Percentiles rank a stretch among this genome's conserved stretches.
Conservation (phyloP, 257 asterid genomes). For the Solanum commersonii region DNA sequence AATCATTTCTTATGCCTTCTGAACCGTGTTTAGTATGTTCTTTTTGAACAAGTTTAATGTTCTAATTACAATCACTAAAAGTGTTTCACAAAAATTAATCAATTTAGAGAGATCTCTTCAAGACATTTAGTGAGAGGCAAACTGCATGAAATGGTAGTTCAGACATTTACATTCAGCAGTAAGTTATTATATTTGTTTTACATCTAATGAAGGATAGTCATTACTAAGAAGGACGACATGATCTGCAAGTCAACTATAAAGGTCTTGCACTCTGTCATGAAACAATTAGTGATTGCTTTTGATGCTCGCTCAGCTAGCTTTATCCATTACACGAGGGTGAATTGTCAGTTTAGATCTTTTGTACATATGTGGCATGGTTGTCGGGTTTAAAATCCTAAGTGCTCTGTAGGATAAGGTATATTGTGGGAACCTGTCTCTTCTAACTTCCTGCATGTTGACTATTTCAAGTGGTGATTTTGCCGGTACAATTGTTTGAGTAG, state of each 20-base stretch:
- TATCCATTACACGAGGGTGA: background rate
- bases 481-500: background rate
- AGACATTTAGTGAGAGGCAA: background rate
- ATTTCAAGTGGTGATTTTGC: background rate
- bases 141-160: background rate
- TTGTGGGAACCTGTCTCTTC: background rate
- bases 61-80: background rate
- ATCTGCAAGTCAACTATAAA: background rate
- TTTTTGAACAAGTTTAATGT: background rate
- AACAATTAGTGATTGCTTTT: background rate
- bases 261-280: background rate
- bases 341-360: background rate
- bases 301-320: background rate
- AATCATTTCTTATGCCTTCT: background rate
- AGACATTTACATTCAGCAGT: background rate
- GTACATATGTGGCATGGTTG: background rate
- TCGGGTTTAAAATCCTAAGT: background rate
- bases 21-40: background rate
- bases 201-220: background rate
- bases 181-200: background rate
- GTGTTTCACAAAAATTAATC: background rate
- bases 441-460: background rate
- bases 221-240: background rate
- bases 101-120: background rate
- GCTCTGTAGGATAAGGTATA: background rate